A percentile compares a stretch with the other conserved stretches of the same genome.
These are phyloP conservation scores for Daldinia sp. DNA, from an alignment of 2,329 filamentous ascomycete genomes.

Conservation along the genomic window DNA sequence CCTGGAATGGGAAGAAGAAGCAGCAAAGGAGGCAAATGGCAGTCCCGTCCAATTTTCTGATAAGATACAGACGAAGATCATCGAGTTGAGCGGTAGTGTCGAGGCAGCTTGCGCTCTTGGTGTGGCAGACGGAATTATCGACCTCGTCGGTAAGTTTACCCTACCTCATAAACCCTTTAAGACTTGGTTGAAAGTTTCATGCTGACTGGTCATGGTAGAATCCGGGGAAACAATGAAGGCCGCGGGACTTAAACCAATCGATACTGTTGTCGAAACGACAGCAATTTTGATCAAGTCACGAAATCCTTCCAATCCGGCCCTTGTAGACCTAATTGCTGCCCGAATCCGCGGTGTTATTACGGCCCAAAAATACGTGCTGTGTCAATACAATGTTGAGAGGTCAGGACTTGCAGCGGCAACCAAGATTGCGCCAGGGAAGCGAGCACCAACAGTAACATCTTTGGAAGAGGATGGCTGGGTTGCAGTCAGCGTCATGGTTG, in stretches of 20 bases:
- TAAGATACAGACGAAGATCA: constrained; percentile 87
- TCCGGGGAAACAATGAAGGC: constrained; percentile 99
- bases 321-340: constrained; percentile 86
- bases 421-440: constrained; percentile 90
- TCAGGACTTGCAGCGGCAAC: constrained; percentile 73
- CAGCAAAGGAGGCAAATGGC: constrained; percentile 53
- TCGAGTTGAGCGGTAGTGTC: constrained; percentile 95
- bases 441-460: constrained; percentile 90
- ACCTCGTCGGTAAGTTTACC: constrained; percentile 83
- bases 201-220: constrained; percentile 68
- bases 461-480: constrained; percentile 93
- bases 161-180: neutral
- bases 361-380: constrained; percentile 92
- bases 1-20: constrained; percentile 72
- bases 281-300: constrained; percentile 94
- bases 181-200: neutral
- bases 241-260: constrained; percentile 91
- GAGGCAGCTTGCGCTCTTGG: constrained; percentile 96
- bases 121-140: constrained; percentile 96
- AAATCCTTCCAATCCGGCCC: constrained; percentile 79
- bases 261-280: constrained; percentile 88
- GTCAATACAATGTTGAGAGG: constrained; percentile 93
- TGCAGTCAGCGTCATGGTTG: constrained; percentile 93
- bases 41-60: constrained; percentile 50
- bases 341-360: constrained; percentile 95